Evolutionary conservation across 495 filamentous ascomycete species (phyloP).

Genomic region (Xylaria telfairii): DNA sequence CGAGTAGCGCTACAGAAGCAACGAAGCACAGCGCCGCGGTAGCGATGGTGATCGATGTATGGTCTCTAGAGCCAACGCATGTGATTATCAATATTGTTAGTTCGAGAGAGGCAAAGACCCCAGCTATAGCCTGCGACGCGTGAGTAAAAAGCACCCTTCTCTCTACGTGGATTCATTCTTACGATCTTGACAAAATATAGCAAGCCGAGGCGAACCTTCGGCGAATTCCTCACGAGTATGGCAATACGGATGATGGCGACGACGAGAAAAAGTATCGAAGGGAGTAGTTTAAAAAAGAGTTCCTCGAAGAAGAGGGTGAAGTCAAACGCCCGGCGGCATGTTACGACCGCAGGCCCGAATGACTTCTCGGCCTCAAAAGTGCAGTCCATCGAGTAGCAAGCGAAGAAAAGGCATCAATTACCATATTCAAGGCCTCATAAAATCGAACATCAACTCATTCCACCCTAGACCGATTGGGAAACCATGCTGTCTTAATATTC

Average conservation of each 20-base stretch:
- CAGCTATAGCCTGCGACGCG: slow-evolving; percentile 7
- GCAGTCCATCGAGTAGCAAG: neutral
- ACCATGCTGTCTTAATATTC: neutral
- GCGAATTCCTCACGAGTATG: neutral
- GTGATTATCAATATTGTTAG: slow-evolving; percentile 11
- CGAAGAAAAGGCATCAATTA: neutral
- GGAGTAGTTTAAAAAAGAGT: slow-evolving; percentile 27
- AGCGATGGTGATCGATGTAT: neutral
- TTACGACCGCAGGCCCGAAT: slow-evolving; percentile 20
- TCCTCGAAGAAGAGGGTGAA: slow-evolving; percentile 26
- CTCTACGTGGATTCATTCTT: neutral
- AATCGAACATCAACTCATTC: neutral
- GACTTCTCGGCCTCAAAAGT: slow-evolving; percentile 23
- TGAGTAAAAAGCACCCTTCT: neutral
- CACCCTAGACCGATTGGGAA: neutral
- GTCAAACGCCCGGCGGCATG: slow-evolving; percentile 24
- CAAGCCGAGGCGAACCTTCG: neutral
- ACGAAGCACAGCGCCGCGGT: slow-evolving; percentile 12
- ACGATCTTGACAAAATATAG: slow-evolving; percentile 18
- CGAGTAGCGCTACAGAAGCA: slow-evolving; percentile 12
- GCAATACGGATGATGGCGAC: neutral
- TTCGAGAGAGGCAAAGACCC: slow-evolving; percentile 20
- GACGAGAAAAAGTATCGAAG: slow-evolving; percentile 6
- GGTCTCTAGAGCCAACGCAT: neutral
- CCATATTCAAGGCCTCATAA: neutral